Conservation (phyloP, 1,139 yeast species). For the Magnusiomyces ingens region DNA sequence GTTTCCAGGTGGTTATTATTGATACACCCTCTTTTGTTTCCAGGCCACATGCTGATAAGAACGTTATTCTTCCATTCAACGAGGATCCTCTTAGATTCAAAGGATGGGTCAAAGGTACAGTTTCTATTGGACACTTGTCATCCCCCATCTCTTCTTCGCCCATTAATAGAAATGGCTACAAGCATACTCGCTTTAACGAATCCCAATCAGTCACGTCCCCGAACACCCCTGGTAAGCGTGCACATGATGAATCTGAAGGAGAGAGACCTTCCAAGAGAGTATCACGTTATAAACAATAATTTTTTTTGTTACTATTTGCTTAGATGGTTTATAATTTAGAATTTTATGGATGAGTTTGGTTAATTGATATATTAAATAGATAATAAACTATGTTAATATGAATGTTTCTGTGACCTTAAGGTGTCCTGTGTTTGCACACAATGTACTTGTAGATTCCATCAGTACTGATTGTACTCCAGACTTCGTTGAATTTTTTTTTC, state of each 20-base stretch:
- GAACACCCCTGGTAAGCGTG: background rate
- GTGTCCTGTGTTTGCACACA: no score
- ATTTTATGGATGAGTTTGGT: background rate
- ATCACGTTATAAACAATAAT: background rate
- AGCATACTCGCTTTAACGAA: background rate
- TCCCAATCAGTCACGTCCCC: background rate
- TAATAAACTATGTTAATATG: background rate
- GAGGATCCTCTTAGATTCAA: background rate
- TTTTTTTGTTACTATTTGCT: no score
- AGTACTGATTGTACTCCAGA: no score
- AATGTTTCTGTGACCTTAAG: no score
- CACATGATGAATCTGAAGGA: background rate
- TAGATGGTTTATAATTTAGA: background rate
- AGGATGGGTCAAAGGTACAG: background rate
- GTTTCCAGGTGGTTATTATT: conserved; percentile 10
- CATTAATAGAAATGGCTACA: background rate
- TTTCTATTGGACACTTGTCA: background rate
- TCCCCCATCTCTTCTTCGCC: background rate
- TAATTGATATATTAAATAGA: background rate
- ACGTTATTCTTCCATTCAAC: background rate
- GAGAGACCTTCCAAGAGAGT: background rate
- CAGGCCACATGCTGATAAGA: background rate
- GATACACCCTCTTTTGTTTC: conserved; percentile 6
- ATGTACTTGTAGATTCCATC: no score
- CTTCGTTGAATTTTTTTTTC: no score